Conservation (phyloP, 345 rosid species). For the Isatis tinctoria region DNA sequence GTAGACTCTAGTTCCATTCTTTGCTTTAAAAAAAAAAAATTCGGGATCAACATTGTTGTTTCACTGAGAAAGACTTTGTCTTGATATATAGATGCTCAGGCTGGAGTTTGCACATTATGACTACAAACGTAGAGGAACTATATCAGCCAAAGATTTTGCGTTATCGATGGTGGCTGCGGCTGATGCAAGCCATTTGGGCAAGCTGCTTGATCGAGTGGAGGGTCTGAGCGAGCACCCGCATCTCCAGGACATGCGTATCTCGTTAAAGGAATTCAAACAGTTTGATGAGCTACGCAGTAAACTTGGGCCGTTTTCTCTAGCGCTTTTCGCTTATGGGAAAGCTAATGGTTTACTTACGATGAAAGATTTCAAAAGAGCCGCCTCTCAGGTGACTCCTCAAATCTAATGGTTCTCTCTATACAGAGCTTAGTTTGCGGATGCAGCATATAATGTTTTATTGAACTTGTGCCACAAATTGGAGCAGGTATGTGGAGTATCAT, state of each 20-base stretch:
- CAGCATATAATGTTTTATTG: not conserved
- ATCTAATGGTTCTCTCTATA: not conserved
- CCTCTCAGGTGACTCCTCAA: constrained; percentile 51
- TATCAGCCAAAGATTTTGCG: constrained; percentile 90
- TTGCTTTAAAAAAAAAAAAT: not conserved
- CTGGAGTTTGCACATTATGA: constrained; percentile 95
- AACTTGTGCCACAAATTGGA: not conserved
- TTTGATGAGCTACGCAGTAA: constrained; percentile 78
- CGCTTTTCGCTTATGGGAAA: constrained; percentile 82
- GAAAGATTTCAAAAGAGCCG: constrained; percentile 87
- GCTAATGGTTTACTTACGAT: constrained; percentile 66
- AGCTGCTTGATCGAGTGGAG: constrained; percentile 70
- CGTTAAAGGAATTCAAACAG: constrained; percentile 66
- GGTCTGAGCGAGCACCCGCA: constrained; percentile 41
- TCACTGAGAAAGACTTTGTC: not conserved
- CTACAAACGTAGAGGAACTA: constrained; percentile 56
- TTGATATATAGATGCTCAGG: constrained; percentile 52
- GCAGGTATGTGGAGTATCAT: constrained; percentile 68
- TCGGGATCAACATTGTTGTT: not conserved
- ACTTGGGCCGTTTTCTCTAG: constrained; percentile 77
- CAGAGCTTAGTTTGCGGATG: not conserved
- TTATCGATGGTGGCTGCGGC: constrained; percentile 95
- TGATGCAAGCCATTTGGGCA: constrained; percentile 61
- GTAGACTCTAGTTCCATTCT: not conserved
- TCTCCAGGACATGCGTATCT: constrained; percentile 53